These are phyloP conservation scores for Colletotrichum endophyticum DNA, from an alignment of 2,329 filamentous ascomycete genomes.

Conservation along the genomic window DNA sequence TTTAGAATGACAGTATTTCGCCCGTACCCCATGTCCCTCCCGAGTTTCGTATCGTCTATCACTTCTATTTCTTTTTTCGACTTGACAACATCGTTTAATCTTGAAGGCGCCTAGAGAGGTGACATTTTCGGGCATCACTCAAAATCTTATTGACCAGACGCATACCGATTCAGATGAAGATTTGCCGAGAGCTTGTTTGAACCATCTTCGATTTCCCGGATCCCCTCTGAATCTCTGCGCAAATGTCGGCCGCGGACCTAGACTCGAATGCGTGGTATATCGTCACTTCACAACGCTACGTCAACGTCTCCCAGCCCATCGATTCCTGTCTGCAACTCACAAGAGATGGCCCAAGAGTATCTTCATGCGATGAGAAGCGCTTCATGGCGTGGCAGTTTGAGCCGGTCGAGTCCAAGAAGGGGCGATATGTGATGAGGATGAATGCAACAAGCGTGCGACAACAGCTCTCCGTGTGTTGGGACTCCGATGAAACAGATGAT, in stretches of 20 bases:
- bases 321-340: neutral
- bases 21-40: neutral
- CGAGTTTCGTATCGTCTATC: neutral
- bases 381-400: neutral
- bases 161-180: neutral
- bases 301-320: neutral
- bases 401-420: neutral
- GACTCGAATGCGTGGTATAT: neutral
- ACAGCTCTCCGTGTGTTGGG: neutral
- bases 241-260: neutral
- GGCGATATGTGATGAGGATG: neutral
- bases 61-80: neutral
- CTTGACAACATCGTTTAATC: neutral
- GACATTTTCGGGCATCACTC: neutral
- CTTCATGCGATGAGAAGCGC: neutral
- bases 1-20: neutral
- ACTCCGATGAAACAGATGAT: neutral
- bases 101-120: fast-evolving
- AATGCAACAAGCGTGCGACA: neutral
- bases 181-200: neutral
- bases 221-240: neutral
- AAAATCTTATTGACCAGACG: neutral
- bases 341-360: neutral
- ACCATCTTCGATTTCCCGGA: fast-evolving
- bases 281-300: neutral